Evolutionary conservation across 2,329 filamentous ascomycete species (phyloP), one percentile per base, ranked within the genome.

Genomic region (Cadophora sp.): DNA sequence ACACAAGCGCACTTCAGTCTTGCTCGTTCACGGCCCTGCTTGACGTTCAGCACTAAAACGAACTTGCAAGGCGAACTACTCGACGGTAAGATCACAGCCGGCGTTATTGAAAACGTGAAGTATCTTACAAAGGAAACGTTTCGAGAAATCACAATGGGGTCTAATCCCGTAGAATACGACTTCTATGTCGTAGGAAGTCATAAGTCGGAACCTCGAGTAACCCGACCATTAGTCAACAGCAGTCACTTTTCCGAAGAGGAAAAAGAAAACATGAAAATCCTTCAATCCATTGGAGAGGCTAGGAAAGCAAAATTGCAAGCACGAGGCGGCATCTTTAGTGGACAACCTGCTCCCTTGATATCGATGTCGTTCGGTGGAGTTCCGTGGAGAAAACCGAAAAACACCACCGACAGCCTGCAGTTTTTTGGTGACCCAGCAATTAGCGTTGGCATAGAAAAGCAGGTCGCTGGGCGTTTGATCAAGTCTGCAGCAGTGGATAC

Each of bases 31-130:
- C 78, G 80, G 33, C 85, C 84, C 1, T 84, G 84, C 56, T 80
- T 91, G 58, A 90, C 88, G 0, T 89, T 91, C 73, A 90, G 87
- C 68, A 84, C 86, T 5, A 83, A 81, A 59, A 80, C 91, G 24
- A 83, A 86, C 70, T 76, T 80, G 16, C 74, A 79, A 0, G 89
- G 88, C 7, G 77, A 83, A 6, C 72, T 90, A 3, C 76, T 89
- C 8, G 84, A 87, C 9, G 80, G 81, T 71, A 84, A 82, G 53
- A 80, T 91, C 56, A 82, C 83, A 30, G 83, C 87, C 1, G 85
- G 84, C 6, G 80, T 74, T 13, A 74, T 91, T n/a, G 75, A 78
- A 20, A 81, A 86, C 33, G 84, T 90, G n/a, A 76, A 85, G 11
- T 87, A 84, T 70, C 81, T 91, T 66, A 85, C 86, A 18, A 84